Conservation (phyloP, 257 asterid species). For the Nicotiana knightiana region DNA sequence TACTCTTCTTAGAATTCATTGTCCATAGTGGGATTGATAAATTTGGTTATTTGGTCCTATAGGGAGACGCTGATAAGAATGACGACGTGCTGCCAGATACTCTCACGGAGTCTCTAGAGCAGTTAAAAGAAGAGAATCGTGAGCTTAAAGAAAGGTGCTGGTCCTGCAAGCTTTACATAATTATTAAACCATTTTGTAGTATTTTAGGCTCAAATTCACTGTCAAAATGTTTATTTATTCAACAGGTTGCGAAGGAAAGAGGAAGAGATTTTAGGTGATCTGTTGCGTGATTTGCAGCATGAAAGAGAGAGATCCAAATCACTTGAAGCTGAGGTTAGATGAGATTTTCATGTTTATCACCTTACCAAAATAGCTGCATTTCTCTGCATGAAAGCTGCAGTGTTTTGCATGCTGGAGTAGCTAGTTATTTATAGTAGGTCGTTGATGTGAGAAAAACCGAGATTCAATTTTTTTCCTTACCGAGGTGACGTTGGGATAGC, state of each 20-base stretch:
- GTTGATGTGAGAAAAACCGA: neutral
- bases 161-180: constrained; percentile 8
- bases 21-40: neutral
- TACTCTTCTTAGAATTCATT: neutral
- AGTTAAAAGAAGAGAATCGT: constrained; percentile 67
- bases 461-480: neutral
- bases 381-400: neutral
- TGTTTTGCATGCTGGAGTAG: neutral
- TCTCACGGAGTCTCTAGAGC: constrained; percentile 30
- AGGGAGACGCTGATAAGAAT: constrained; percentile 31
- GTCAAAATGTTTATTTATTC: constrained; percentile 1
- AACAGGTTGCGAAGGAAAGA: constrained; percentile 65
- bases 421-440: neutral
- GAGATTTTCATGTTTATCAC: neutral
- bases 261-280: constrained; percentile 67
- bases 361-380: neutral
- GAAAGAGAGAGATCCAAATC: constrained; percentile 65
- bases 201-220: neutral
- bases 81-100: constrained; percentile 27
- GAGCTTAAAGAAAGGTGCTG: constrained; percentile 58
- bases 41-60: constrained; percentile 7
- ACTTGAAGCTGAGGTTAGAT: constrained; percentile 68
- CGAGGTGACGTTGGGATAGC: neutral
- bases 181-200: neutral
- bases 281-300: constrained; percentile 52